Conservation (phyloP, 2,329 filamentous ascomycete species). For the Cladophialophora chaetospira region DNA sequence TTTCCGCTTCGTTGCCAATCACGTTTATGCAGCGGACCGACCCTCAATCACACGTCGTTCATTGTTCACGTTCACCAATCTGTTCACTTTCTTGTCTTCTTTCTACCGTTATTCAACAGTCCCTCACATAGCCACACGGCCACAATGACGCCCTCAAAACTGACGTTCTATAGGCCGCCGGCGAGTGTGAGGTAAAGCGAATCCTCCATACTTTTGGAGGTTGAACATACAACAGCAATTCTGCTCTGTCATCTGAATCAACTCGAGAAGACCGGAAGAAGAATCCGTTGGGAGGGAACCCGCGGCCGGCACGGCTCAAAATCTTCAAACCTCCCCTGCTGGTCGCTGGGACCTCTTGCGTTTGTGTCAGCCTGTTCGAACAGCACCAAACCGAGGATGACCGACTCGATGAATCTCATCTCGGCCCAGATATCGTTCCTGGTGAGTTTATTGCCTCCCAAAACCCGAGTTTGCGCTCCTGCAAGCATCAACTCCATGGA, state of each 20-base stretch:
- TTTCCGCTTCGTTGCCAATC: constrained; percentile 14
- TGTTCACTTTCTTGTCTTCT: not conserved
- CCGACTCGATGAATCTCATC: constrained; percentile 34
- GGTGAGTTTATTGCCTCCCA: constrained; percentile 21
- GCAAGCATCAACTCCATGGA: too few species aligned
- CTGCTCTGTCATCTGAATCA: too few species aligned
- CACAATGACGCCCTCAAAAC: constrained; percentile 6
- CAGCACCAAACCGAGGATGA: too few species aligned
- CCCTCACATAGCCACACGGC: not conserved
- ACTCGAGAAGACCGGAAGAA: not conserved
- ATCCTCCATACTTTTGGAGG: not conserved
- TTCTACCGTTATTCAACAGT: not conserved
- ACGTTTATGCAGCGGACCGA: constrained; percentile 14
- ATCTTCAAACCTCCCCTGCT: too few species aligned
- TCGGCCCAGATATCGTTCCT: constrained; percentile 34
- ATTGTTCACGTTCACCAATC: not conserved
- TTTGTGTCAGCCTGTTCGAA: too few species aligned
- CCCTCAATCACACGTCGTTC: constrained; percentile 9
- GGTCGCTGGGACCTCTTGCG: too few species aligned
- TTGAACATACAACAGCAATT: not conserved
- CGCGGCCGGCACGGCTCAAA: too few species aligned
- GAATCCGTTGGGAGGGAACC: not conserved
- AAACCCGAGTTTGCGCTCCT: too few species aligned
- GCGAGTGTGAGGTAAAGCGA: constrained; percentile 11
- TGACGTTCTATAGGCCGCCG: constrained; percentile 22